Percentiles rank a stretch among this genome's conserved stretches.
phyloP scores from a whole-genome alignment of 1,284 basidiomycete species.

The Cutaneotrichosporon sp. region DNA sequence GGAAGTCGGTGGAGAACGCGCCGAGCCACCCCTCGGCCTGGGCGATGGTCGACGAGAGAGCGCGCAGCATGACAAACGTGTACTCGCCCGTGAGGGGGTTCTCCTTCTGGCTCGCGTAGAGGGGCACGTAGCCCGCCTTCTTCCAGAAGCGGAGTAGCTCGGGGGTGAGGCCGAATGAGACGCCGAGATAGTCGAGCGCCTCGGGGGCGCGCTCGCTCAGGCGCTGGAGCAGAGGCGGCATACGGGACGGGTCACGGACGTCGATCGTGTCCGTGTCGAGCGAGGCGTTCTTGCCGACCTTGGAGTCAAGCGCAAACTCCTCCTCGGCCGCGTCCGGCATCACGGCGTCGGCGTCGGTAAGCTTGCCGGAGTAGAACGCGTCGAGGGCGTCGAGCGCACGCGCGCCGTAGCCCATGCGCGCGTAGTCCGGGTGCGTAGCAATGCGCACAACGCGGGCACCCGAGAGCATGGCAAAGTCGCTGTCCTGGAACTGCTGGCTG shows the following conservation, averaged over 20 bases:
- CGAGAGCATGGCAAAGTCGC: slow-evolving; percentile 86
- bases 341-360: slow-evolving; percentile 82
- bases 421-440: slow-evolving; percentile 96
- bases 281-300: slow-evolving; percentile 42
- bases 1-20: slow-evolving; percentile 92
- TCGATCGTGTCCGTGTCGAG: slow-evolving; percentile 74
- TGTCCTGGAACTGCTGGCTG: slow-evolving; percentile 90
- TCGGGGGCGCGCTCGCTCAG: slow-evolving; percentile 90
- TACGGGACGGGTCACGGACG: slow-evolving; percentile 71
- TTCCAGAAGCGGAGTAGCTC: slow-evolving; percentile 97
- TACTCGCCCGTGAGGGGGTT: slow-evolving; percentile 97
- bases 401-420: slow-evolving; percentile 97
- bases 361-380: slow-evolving; percentile 88
- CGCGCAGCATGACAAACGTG: slow-evolving; percentile 90
- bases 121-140: slow-evolving; percentile 81
- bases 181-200: slow-evolving; percentile 89
- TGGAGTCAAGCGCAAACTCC: slow-evolving; percentile 15
- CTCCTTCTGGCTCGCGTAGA: slow-evolving; percentile 90
- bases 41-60: slow-evolving; percentile 61
- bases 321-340: neutral
- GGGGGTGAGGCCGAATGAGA: slow-evolving; percentile 92
- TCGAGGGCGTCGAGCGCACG: slow-evolving; percentile 84
- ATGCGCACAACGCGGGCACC: slow-evolving; percentile 92
- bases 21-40: slow-evolving; percentile 72
- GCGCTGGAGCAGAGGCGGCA: slow-evolving; percentile 92